Evolutionary conservation across 306 rosid species (phyloP).

Genomic region (Canavalia gladiata): DNA sequence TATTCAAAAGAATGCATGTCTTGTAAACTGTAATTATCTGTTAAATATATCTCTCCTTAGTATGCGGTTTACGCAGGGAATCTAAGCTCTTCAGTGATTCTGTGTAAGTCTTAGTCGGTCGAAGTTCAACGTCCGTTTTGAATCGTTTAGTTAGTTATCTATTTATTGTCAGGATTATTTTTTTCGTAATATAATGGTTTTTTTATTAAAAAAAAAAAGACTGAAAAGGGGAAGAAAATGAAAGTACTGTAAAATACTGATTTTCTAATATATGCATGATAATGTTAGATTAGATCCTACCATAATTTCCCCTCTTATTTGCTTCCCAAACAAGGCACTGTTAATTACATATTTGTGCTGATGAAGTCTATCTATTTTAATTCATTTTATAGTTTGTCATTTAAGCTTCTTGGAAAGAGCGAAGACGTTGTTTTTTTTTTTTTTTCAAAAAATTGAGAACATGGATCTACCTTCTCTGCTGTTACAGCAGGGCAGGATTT

Average conservation of each 20-base stretch:
- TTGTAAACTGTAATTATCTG: not conserved
- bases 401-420: not conserved
- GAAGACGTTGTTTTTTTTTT: not conserved
- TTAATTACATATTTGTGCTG: not conserved
- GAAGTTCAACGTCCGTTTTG: slow-evolving; percentile 23
- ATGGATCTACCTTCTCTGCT: slow-evolving; percentile 1
- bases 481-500: not conserved
- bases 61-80: not conserved
- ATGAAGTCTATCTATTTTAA: slow-evolving; percentile 13
- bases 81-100: slow-evolving; percentile 2
- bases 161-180: not conserved
- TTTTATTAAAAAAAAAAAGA: not conserved
- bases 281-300: slow-evolving; percentile 1
- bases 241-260: not conserved
- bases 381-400: slow-evolving; percentile 4
- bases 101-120: not conserved
- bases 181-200: not conserved
- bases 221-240: not conserved
- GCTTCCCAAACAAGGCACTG: slow-evolving; percentile 14
- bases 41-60: not conserved
- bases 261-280: not conserved
- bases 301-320: not conserved
- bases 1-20: slow-evolving; percentile 3
- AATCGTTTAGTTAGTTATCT: slow-evolving; percentile 3
- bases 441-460: slow-evolving; percentile 5